Conservation (phyloP, 345 rosid species). For the Ceriops zippeliana region DNA sequence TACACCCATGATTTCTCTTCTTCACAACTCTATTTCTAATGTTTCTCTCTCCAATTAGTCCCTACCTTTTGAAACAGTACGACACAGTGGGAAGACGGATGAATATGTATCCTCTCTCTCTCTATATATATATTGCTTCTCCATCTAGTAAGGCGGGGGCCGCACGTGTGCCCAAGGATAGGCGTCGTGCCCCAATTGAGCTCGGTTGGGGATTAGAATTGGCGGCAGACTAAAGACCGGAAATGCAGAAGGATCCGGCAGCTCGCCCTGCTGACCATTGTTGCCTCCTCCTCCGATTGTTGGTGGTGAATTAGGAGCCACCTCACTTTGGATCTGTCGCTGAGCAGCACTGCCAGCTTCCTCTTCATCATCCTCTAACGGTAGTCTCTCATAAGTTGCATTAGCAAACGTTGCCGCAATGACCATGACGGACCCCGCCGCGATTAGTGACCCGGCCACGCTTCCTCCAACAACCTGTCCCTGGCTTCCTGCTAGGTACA, state of each 20-base stretch:
- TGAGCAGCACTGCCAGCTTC: constrained; percentile 32
- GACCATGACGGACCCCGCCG: constrained; percentile 79
- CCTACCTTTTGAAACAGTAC: constrained; percentile 1
- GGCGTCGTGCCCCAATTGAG: constrained; percentile 68
- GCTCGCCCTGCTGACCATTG: constrained; percentile 32
- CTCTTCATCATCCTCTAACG: constrained; percentile 72
- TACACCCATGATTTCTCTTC: constrained; percentile 8
- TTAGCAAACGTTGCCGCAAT: constrained; percentile 82
- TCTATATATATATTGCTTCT: not conserved
- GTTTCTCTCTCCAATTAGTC: constrained; percentile 1
- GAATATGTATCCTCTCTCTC: not conserved
- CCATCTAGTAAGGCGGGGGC: constrained; percentile 49
- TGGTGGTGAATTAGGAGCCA: constrained; percentile 41
- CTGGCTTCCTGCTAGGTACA: constrained; percentile 69
- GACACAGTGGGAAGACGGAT: not conserved
- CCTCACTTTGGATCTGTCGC: constrained; percentile 46
- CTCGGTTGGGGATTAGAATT: constrained; percentile 66
- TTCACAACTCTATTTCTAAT: constrained; percentile 14
- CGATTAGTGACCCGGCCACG: constrained; percentile 63
- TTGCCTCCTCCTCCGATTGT: constrained; percentile 27
- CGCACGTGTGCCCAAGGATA: constrained; percentile 56
- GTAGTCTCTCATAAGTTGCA: constrained; percentile 78
- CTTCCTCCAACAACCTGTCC: constrained; percentile 84
- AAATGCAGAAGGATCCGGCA: constrained; percentile 50
- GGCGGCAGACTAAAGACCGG: constrained; percentile 57